phyloP scores from a whole-genome alignment of 345 rosid species.

The Gossypium herbaceum region DNA sequence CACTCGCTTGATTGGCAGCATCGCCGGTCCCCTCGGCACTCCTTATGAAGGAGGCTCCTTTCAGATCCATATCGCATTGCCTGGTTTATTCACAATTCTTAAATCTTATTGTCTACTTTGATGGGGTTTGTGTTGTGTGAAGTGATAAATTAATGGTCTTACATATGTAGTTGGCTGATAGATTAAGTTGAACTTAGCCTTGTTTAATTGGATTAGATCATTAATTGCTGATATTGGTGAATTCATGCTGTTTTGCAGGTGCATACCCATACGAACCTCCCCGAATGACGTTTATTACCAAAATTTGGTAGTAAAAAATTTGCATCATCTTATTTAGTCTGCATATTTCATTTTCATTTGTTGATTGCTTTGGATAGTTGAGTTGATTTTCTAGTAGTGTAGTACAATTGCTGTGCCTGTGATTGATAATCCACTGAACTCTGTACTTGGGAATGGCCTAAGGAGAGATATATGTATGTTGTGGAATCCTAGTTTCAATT shows the following conservation, averaged over 20 bases:
- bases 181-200: not conserved
- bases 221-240: not conserved
- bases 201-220: not conserved
- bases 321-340: slow-evolving; percentile 8
- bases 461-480: not conserved
- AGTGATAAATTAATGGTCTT: too few species aligned
- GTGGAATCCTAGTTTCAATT: not conserved
- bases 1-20: slow-evolving; percentile 66
- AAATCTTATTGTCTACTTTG: too few species aligned
- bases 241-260: slow-evolving; percentile 54
- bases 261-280: slow-evolving; percentile 99
- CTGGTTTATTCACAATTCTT: not conserved
- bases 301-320: slow-evolving; percentile 75
- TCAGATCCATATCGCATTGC: slow-evolving; percentile 59
- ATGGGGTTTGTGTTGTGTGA: too few species aligned
- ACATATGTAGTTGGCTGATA: not conserved
- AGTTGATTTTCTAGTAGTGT: not conserved
- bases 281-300: slow-evolving; percentile 89
- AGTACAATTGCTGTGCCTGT: not conserved
- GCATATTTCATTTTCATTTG: not conserved
- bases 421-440: not conserved
- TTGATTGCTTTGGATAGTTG: not conserved
- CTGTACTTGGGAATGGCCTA: not conserved
- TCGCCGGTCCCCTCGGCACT: slow-evolving; percentile 78
- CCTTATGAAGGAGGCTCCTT: slow-evolving; percentile 95